Base-by-base conservation (phyloP, 129 eudicot species). In the Saposhnikovia divaricata region DNA sequence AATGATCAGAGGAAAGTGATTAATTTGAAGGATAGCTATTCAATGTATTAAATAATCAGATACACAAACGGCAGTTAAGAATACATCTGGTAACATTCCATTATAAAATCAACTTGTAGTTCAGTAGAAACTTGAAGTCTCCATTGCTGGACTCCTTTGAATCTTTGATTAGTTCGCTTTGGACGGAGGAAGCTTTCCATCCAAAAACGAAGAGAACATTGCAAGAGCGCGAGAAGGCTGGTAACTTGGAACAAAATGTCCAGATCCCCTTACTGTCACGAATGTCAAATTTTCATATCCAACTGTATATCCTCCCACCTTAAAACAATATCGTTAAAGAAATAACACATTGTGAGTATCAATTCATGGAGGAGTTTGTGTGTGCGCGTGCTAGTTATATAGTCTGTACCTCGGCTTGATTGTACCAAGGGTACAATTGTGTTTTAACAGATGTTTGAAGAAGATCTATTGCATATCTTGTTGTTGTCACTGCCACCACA, bases 241-340 rank as follows among this genome's bases (percentile, higher is more conserved):
- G 75, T 87, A 85, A 61, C 93, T 87, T 19, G 93, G 93, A 19
- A 89, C 93, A 15, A 87, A 85, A 55, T 89, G 93, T 81, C 93
- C 93, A 21, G 93, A 34, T 70, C 75, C 75, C 21, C 75, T 70
- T 16, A 70, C 75, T 0, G 75, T 70, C 25, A 70, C 75, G 44
- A 89, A 89, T 11, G 91, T 85, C 38, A 87, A 72, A 74, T 89
- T 87, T 37, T 87, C 53, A 73, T 89, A 87, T 83, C 82, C 93
- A 66, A 79, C 93, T 1, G 50, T 89, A 45, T 85, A 89, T 27
- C 93, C 93, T 53, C 91, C 93, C 70, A 89, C 93, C 89, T 89
- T 38, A 16, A 57, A 61, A 31, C 15, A 53, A 39, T 11, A 10
- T 65, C 16, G 13, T 27, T 31, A 2, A 65, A 28, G 34, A 65